Percentiles rank a stretch among this genome's conserved stretches.
Evolutionary conservation across 176 grass and related monocot species (phyloP).

Genomic region (Rhynchospora pubera): DNA sequence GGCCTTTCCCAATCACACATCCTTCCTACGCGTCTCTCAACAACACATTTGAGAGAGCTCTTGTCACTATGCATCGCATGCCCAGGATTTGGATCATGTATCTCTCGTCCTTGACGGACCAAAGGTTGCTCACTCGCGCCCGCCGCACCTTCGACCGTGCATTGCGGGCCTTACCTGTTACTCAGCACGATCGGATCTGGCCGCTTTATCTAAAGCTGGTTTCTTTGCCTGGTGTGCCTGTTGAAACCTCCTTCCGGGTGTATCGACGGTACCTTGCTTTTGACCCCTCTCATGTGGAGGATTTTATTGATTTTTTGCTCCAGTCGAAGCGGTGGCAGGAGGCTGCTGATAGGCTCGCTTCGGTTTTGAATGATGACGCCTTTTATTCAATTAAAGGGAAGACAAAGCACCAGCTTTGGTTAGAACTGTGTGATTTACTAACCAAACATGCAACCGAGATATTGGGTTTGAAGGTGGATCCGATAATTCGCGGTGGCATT

Average conservation of each 20-base stretch:
- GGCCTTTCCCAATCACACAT: slow-evolving; percentile 25
- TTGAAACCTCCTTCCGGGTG: slow-evolving; percentile 30
- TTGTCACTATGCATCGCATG: slow-evolving; percentile 65
- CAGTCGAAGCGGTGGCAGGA: slow-evolving; percentile 46
- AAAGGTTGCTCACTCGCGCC: slow-evolving; percentile 45
- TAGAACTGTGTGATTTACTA: slow-evolving; percentile 44
- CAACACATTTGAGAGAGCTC: slow-evolving; percentile 52
- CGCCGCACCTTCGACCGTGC: slow-evolving; percentile 46
- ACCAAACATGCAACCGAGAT: slow-evolving; percentile 47
- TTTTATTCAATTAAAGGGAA: slow-evolving; percentile 51
- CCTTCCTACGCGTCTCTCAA: slow-evolving; percentile 25
- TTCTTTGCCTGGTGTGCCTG: slow-evolving; percentile 39
- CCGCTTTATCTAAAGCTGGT: slow-evolving; percentile 42
- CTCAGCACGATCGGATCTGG: slow-evolving; percentile 61
- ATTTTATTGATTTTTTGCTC: slow-evolving; percentile 46
- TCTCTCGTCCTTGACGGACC: slow-evolving; percentile 33
- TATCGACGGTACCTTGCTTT: slow-evolving; percentile 54
- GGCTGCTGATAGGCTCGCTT: slow-evolving; percentile 43
- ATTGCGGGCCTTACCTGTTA: slow-evolving; percentile 43
- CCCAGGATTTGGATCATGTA: slow-evolving; percentile 70
- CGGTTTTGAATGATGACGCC: slow-evolving; percentile 36
- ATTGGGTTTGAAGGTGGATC: slow-evolving; percentile 47
- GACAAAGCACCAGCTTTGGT: slow-evolving; percentile 52
- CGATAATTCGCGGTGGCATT: slow-evolving; percentile 54
- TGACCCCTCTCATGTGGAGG: slow-evolving; percentile 43